These are phyloP conservation scores for Conticribra weissflogii DNA, from an alignment of 108 stramenopile genomes.

Conservation along the genomic window DNA sequence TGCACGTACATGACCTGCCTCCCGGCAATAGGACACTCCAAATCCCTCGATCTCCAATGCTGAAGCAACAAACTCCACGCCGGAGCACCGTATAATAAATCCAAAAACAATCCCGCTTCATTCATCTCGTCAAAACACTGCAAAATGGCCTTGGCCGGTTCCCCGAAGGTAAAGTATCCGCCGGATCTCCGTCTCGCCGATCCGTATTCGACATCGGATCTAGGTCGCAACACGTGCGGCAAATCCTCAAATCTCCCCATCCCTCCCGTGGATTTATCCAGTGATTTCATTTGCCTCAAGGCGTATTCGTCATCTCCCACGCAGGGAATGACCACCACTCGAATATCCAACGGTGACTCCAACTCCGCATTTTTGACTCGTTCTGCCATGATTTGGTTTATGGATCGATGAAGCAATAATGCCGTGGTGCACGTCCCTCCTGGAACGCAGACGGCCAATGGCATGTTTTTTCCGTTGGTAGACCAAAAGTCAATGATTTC, in stretches of 20 bases:
- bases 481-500: slow-evolving; percentile 72
- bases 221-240: slow-evolving; percentile 62
- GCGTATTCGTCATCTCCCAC: slow-evolving; percentile 84
- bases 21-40: slow-evolving; percentile 53
- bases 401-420: slow-evolving; percentile 61
- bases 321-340: slow-evolving; percentile 84
- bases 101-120: slow-evolving; percentile 62
- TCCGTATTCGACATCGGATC: slow-evolving; percentile 40
- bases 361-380: slow-evolving; percentile 2
- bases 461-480: slow-evolving; percentile 55
- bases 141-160: slow-evolving; percentile 62
- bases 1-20: slow-evolving; percentile 89
- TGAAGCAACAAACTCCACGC: slow-evolving; percentile 74
- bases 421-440: slow-evolving; percentile 89
- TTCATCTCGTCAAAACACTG: slow-evolving; percentile 72
- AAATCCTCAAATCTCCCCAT: slow-evolving; percentile 51
- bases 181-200: slow-evolving; percentile 19
- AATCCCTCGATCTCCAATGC: slow-evolving; percentile 59
- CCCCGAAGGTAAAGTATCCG: slow-evolving; percentile 75
- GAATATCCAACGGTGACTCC: slow-evolving; percentile 57
- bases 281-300: slow-evolving; percentile 74
- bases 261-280: slow-evolving; percentile 55
- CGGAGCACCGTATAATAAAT: slow-evolving; percentile 84
- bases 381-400: slow-evolving; percentile 46
- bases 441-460: slow-evolving; percentile 72